Evolutionary conservation across 768 basidiomycete species (phyloP), one percentile per base, ranked within the genome.

Genomic region (Leccinum incarnatum): DNA sequence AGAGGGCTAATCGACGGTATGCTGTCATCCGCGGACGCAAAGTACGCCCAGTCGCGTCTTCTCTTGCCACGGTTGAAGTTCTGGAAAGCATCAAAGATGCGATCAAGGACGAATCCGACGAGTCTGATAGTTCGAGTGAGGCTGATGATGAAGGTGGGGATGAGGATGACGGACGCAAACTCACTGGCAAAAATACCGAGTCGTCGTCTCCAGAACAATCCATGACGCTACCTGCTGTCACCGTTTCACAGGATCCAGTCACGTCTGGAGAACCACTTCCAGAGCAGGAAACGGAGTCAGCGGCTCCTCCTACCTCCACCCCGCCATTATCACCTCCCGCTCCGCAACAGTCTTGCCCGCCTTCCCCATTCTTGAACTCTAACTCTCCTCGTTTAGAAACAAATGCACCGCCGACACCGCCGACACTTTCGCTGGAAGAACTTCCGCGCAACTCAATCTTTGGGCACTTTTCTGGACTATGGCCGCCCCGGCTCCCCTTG

Each of bases 61-160:
- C 95, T 15, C 84, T 87, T 48, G 94, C 93, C 15, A 93, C 87
- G 66, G 92, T 96, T 1, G 87, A 95, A 68, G 83, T 97, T 32
- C 80, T 97, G 25, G 88, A 91, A 54, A 95, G 92, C 67, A 83
- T 97, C 66, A 88, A 90, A 69, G 95, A 97, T 66, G 95, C 91
- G 2, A 91, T 97, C 69, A 91, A 93, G 65, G 93, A 90, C 63
- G 85, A 91, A 63, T 87, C 87, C 21, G 89, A 91, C 53, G 80
- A 79, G 58, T 87, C 86, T 3, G 87, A 89, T 62, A 83, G 86
- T 11, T 80, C 85, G 65, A 71, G 81, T 56, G 83, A 86, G 61
- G 87, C 86, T 9, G 87, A 86, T 52, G 83, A 88, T 54, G 86
- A 89, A 62, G 83, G 86, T 30, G 85, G 83, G 11, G 84, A 83